Evolutionary conservation across 768 basidiomycete species (phyloP), one percentile per base, ranked within the genome.

Genomic region (Auricularia heimuer): DNA sequence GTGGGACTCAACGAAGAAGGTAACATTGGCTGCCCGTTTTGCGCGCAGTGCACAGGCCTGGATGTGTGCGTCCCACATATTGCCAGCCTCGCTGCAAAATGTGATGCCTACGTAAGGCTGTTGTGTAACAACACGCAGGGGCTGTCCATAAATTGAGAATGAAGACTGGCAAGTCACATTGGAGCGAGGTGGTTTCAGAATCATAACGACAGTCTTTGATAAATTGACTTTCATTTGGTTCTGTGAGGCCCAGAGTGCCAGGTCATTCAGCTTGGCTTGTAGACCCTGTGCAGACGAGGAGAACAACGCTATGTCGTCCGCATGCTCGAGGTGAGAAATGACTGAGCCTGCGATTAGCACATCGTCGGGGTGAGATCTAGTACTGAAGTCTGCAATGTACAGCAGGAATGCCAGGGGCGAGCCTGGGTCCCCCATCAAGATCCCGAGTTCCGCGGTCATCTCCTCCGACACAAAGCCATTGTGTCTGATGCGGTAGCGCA

Each of bases 381-480:
- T 61, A 11, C 16, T 33, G 44, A 69, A 47, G 39, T 69, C 67
- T 3, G 67, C 8, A 24, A 69, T 47, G 67, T 58, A 69, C 3
- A 69, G 33, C 21, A 64, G 44, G 62, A 64, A 69, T 3, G 68
- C 61, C 1, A 65, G 36, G 1, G 70, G 69, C 0, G 70, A 71
- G 1, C 66, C 68, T 1, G 70, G 64, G 51, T 71, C 69, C 1
- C 70, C 70, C 11, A 54, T 67, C 7, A 69, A 69, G 34, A 71
- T 68, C 0, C 70, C 70, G 3, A 54, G 54, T 3, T 36, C 45
- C 1, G n/a, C n/a, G n/a, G 70, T 44, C 51, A 70, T 66, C 35
- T 7, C 11, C 7, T 65, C 64, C 0, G 67, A 56, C 24, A 68
- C 33, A 4, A 58, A 62, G 1, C 44, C 44, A 2, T 45, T 65